phyloP scores from a whole-genome alignment of 108 stramenopile species.

The Cyclotella baltica region DNA sequence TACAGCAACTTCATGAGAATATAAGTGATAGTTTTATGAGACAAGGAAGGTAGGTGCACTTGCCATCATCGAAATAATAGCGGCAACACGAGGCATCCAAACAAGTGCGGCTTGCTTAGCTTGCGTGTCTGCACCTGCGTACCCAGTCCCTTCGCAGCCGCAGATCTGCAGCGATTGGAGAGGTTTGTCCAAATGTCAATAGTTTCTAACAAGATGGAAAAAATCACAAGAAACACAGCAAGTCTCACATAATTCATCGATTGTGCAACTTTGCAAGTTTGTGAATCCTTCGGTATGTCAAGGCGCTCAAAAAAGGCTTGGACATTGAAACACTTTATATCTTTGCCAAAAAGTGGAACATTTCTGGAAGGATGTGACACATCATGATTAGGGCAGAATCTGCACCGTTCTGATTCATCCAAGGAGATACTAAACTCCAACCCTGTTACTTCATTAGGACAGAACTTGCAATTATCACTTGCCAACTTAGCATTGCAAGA shows the following conservation, averaged over 20 bases:
- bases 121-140: constrained; percentile 10
- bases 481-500: not conserved
- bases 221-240: not conserved
- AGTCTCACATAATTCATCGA: not conserved
- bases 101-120: constrained; percentile 4
- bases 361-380: constrained; percentile 8
- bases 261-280: constrained; percentile 3
- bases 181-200: not conserved
- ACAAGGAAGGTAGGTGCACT: no score
- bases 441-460: not conserved
- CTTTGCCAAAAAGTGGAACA: constrained; percentile 11
- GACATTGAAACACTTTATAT: constrained; percentile 14
- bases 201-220: not conserved
- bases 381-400: constrained; percentile 21
- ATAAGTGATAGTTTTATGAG: no score
- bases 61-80: constrained; percentile 10
- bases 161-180: constrained; percentile 1
- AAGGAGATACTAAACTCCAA: not conserved
- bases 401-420: constrained; percentile 4
- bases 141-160: constrained; percentile 20
- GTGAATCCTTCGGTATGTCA: not conserved
- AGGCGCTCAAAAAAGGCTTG: constrained; percentile 9
- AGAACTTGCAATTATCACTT: not conserved
- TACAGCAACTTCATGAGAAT: no score
- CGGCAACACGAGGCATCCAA: constrained; percentile 4